Percentiles rank a stretch among this genome's conserved stretches.
These are phyloP conservation scores for Aechmea fasciata DNA, from an alignment of 176 grass and related monocot genomes.

Conservation along the genomic window DNA sequence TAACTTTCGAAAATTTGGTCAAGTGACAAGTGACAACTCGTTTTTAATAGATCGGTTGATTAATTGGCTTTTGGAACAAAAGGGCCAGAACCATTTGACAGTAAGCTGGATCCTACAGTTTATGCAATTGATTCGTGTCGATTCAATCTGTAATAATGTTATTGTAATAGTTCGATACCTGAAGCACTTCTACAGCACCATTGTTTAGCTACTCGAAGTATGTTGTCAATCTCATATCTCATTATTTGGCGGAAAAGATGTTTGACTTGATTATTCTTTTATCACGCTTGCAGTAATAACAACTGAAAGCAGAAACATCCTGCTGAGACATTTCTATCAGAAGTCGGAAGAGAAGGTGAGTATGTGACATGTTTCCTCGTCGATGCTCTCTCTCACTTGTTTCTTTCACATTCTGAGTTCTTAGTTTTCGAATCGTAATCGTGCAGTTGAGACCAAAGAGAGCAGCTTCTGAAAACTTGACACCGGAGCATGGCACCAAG, in stretches of 20 bases:
- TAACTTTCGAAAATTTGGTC: too few species aligned
- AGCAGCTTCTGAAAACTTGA: constrained; percentile 44
- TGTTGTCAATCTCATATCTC: not conserved
- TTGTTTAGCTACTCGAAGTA: not conserved
- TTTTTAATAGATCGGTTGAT: too few species aligned
- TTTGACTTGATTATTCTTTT: not conserved
- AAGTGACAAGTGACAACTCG: too few species aligned
- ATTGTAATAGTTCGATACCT: not conserved
- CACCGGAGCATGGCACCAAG: constrained; percentile 43
- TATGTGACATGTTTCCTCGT: not conserved
- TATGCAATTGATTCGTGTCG: too few species aligned
- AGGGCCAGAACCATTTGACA: too few species aligned
- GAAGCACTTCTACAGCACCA: not conserved
- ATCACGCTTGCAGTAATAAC: constrained; percentile 48
- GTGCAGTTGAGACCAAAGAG: constrained; percentile 68
- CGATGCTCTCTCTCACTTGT: not conserved
- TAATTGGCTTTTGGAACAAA: too few species aligned
- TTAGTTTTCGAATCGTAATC: not conserved
- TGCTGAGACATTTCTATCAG: constrained; percentile 63
- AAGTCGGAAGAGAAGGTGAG: constrained; percentile 79
- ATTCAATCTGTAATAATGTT: not conserved
- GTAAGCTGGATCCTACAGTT: too few species aligned
- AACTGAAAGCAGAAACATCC: constrained; percentile 71
- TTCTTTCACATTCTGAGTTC: not conserved
- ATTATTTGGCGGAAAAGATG: not conserved